Conservation (phyloP, 352 stramenopile genomes). For the Phytopythium litorale region DNA sequence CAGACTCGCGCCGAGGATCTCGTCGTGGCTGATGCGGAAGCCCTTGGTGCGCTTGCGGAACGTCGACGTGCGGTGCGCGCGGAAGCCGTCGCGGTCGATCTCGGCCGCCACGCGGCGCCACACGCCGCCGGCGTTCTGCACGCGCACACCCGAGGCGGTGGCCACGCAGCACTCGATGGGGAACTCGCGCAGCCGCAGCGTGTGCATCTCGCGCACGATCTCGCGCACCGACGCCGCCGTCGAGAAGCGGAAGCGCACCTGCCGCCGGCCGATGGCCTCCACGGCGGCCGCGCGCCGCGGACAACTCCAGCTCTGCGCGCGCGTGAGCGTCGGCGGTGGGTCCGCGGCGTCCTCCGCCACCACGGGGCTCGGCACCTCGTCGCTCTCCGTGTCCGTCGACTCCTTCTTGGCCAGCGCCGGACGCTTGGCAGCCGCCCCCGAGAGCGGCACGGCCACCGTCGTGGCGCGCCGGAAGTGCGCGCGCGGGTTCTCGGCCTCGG, state of each 20-base stretch:
- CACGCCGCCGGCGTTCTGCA: constrained; percentile 35
- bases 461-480: constrained; percentile 41
- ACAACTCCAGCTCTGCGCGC: constrained; percentile 53
- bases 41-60: constrained; percentile 62
- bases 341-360: constrained; percentile 6
- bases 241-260: constrained; percentile 60
- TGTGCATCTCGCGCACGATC: constrained; percentile 69
- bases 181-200: constrained; percentile 51
- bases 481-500: constrained; percentile 3
- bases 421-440: not conserved
- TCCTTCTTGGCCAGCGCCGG: constrained; percentile 10
- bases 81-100: constrained; percentile 51
- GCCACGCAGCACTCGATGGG: constrained; percentile 33
- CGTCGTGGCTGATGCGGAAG: constrained; percentile 46
- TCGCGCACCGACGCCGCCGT: constrained; percentile 53
- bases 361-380: constrained; percentile 10
- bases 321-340: constrained; percentile 20
- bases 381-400: constrained; percentile 17
- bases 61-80: constrained; percentile 46
- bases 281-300: constrained; percentile 47
- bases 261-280: constrained; percentile 51
- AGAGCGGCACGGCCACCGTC: constrained; percentile 42
- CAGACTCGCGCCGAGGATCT: constrained; percentile 43
- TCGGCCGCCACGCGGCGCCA: constrained; percentile 50
- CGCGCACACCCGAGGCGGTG: constrained; percentile 18